A percentile compares a stretch with the other conserved stretches of the same genome.
phyloP scores from a whole-genome alignment of 208 protist genomes.

The Wallacemonas collosoma region DNA sequence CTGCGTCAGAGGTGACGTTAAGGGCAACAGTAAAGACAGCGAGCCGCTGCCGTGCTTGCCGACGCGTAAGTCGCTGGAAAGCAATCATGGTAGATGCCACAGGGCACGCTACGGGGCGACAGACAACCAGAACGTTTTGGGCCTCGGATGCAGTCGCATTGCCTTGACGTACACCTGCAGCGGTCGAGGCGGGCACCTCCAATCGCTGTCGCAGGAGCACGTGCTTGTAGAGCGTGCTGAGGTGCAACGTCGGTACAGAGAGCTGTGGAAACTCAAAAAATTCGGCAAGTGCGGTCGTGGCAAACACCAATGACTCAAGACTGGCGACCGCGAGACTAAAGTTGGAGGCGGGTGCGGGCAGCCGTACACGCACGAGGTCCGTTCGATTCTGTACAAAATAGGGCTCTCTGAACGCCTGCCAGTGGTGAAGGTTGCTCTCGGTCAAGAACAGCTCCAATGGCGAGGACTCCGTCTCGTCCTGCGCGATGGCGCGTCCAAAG shows the following conservation, averaged over 20 bases:
- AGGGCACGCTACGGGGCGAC: not conserved
- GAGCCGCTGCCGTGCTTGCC: not conserved
- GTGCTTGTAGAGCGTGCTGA: constrained; percentile 11
- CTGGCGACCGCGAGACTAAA: not conserved
- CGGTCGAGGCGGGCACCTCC: not conserved
- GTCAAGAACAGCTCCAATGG: constrained; percentile 12
- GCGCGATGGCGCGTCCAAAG: constrained; percentile 16
- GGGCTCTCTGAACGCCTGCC: not conserved
- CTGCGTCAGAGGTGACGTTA: constrained; percentile 1
- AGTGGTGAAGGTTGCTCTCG: not conserved
- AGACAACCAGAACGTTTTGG: not conserved
- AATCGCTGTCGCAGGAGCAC: constrained; percentile 5
- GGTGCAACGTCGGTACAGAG: not conserved
- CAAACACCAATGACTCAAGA: not conserved
- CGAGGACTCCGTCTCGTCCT: not conserved
- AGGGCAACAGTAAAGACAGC: constrained; percentile 22
- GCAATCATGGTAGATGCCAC: not conserved
- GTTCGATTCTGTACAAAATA: constrained; percentile 5
- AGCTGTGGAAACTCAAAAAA: not conserved
- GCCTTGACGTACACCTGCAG: not conserved
- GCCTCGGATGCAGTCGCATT: not conserved
- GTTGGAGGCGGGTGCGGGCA: constrained; percentile 1
- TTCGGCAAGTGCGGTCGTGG: not conserved
- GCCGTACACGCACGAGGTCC: constrained; percentile 1
- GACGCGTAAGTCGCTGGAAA: constrained; percentile 3